Evolutionary conservation across 2,329 filamentous ascomycete genomes (phyloP), one percentile per base, ranked within the genome.

Genomic region (Cladosporium phlei): DNA sequence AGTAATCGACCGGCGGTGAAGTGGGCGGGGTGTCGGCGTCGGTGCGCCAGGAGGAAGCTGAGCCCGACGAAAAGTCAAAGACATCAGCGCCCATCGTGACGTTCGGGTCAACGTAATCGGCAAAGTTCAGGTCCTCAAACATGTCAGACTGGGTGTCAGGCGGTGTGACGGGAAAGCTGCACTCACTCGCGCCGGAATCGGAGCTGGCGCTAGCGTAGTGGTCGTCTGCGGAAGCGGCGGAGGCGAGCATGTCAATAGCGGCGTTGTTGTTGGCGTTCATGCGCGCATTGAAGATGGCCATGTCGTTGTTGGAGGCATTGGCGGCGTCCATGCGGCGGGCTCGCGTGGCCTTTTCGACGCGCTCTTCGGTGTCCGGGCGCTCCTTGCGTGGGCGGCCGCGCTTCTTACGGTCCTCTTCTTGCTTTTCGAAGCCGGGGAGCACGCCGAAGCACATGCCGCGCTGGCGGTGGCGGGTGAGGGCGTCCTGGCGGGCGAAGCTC

Each of bases 391-490:
- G 80, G 33, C 80, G 71, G 38, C 82, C 81, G 50, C 84, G 80
- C 67, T 85, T 85, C 25, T 78, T 76, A 64, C 83, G 82, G 62
- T 80, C 79, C 21, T 83, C 77, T 39, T 81, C 76, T 10, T 53
- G 37, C 54, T 64, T 64, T 52, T 66, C 62, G 38, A 57, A 67
- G 29, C 90, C 90, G 53, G 95, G 88, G 59, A 97, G 94, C 4
- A 89, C 91, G 47, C 93, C 93, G 47, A 93, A 85, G 67, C 93
- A 98, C 87, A 96, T 95, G 46, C 91, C 93, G 30, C 93, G 83
- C 67, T 97, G 93, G 45, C 90, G 82, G 65, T 98, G 93, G 47
- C 93, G 81, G 17, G 93, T 97, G 44, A 98, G 77, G 12, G 93
- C 93, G 65, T 98, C 93, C 61, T 97, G 91, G 47, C 93, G 82